Percentiles rank a stretch among this genome's conserved stretches.
Evolutionary conservation across 352 stramenopile genomes (phyloP).

Genomic region (Bremia lactucae): DNA sequence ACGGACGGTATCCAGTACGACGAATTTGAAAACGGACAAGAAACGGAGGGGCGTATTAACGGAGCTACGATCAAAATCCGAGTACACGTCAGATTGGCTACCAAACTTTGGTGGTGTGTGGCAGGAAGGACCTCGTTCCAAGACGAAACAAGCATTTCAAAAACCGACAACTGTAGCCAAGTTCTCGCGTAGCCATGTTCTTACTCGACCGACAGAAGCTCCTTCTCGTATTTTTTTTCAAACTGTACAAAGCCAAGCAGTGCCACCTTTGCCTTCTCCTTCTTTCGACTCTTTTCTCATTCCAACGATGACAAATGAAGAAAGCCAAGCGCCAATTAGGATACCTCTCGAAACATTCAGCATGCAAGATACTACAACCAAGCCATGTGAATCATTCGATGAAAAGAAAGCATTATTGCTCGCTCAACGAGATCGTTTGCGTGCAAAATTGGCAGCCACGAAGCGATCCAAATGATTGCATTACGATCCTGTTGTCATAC

Average conservation of each 20-base stretch:
- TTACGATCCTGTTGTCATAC: slow-evolving; percentile 27
- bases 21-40: background rate
- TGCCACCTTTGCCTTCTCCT: background rate
- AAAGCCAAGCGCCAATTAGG: background rate
- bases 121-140: slow-evolving; percentile 52
- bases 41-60: slow-evolving; percentile 29
- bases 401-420: slow-evolving; percentile 44
- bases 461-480: slow-evolving; percentile 1
- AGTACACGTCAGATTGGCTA: slow-evolving; percentile 40
- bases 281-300: background rate
- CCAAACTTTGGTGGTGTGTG: slow-evolving; percentile 73
- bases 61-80: slow-evolving; percentile 13
- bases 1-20: background rate
- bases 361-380: background rate
- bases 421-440: slow-evolving; percentile 56
- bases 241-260: no score
- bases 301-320: background rate
- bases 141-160: slow-evolving; percentile 46
- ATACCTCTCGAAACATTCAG: background rate
- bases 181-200: slow-evolving; percentile 1
- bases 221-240: no score
- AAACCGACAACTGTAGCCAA: slow-evolving; percentile 15
- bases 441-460: slow-evolving; percentile 47
- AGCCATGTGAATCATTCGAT: slow-evolving; percentile 13
- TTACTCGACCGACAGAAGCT: background rate